Conservation (phyloP, 306 rosid genomes). For the Cucurbita ficifolia region DNA sequence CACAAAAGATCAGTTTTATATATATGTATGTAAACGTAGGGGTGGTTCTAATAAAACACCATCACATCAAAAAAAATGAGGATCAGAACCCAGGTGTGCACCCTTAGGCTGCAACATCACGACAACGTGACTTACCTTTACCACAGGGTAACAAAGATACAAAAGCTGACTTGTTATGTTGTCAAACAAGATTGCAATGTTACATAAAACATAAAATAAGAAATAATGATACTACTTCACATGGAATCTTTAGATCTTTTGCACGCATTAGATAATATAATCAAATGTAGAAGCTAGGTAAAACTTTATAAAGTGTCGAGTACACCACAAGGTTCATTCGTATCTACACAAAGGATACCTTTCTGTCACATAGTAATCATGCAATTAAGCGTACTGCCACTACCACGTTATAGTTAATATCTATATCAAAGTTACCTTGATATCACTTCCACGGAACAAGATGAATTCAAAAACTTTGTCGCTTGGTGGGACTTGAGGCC, state of each 20-base stretch:
- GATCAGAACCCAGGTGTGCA: background rate
- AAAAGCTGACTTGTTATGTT: background rate
- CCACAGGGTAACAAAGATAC: background rate
- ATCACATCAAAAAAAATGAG: background rate
- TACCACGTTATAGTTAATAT: background rate
- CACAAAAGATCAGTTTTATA: background rate
- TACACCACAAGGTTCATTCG: background rate
- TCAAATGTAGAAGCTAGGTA: background rate
- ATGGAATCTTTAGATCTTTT: background rate
- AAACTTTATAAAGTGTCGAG: background rate
- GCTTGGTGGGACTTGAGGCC: constrained; percentile 69
- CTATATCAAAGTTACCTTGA: constrained; percentile 26
- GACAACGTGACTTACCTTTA: background rate
- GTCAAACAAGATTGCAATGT: background rate
- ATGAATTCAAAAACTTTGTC: constrained; percentile 83
- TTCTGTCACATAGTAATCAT: background rate
- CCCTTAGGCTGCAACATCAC: background rate
- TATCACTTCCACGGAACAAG: constrained; percentile 85
- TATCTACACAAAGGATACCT: background rate
- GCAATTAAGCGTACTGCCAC: background rate
- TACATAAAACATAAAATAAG: background rate
- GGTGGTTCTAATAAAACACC: background rate
- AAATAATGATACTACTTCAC: background rate
- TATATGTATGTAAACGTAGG: background rate
- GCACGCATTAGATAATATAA: background rate